Percentiles rank a stretch among this genome's conserved stretches.
Evolutionary conservation across 768 basidiomycete species (phyloP).

Genomic region (Xerocomellus amylosporus): DNA sequence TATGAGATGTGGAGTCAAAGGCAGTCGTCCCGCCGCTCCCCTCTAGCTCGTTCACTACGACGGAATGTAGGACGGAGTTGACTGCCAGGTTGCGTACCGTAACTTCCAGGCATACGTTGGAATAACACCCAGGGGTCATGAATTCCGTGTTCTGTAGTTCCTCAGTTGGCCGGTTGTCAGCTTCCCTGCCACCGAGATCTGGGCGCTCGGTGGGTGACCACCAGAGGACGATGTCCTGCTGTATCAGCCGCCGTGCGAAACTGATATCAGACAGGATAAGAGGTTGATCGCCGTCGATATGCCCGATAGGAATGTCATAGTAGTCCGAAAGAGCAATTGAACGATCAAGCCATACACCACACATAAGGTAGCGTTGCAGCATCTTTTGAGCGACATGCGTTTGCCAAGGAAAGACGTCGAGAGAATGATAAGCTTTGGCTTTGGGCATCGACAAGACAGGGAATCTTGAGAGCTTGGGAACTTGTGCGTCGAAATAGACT

Average conservation of each 20-base stretch:
- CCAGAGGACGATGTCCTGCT: conserved; percentile 93
- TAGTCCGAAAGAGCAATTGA: conserved; percentile 80
- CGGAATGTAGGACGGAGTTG: conserved; percentile 89
- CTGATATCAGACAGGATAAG: conserved; percentile 86
- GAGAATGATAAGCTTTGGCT: conserved; percentile 66
- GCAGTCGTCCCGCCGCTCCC: conserved; percentile 92
- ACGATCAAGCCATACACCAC: conserved; percentile 79
- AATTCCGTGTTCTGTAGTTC: conserved; percentile 86
- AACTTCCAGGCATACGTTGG: conserved; percentile 90
- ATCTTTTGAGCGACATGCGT: conserved; percentile 77
- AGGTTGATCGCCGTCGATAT: conserved; percentile 87
- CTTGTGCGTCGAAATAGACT: conserved; percentile 71
- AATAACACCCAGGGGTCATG: conserved; percentile 78
- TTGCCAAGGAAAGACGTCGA: conserved; percentile 90
- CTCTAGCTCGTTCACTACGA: conserved; percentile 95
- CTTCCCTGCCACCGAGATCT: conserved; percentile 91
- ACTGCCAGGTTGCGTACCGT: conserved; percentile 90
- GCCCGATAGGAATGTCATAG: conserved; percentile 90
- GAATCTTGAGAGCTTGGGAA: conserved; percentile 75
- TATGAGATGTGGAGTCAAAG: conserved; percentile 90
- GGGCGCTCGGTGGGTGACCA: conserved; percentile 90
- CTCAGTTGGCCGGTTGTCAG: conserved; percentile 72
- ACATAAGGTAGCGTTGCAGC: conserved; percentile 74
- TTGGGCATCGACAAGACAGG: conserved; percentile 87
- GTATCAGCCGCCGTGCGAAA: conserved; percentile 82